Percentiles rank a stretch among this genome's conserved stretches.
Evolutionary conservation across 192 early-diverging fungal species (phyloP).

Genomic region (Oehlia diaphana): DNA sequence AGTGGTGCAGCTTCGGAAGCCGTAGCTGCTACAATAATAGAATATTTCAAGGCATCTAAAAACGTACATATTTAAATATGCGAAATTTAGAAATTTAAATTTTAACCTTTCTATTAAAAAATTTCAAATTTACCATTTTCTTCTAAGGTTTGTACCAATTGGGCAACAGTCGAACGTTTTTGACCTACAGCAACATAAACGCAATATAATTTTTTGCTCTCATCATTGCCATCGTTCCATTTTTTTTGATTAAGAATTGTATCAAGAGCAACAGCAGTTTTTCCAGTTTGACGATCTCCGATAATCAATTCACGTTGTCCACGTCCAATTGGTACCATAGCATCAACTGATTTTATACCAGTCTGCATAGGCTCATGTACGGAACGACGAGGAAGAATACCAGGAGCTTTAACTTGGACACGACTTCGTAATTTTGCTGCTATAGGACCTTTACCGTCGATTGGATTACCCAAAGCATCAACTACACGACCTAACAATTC

Average conservation of each 20-base stretch:
- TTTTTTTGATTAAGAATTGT: slow-evolving; percentile 99
- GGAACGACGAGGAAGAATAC: slow-evolving; percentile 98
- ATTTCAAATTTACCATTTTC: slow-evolving; percentile 57
- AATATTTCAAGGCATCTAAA: slow-evolving; percentile 95
- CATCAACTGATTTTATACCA: slow-evolving; percentile 99
- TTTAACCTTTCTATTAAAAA: not conserved
- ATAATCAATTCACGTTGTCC: slow-evolving; percentile 99
- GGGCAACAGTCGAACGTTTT: slow-evolving; percentile 99
- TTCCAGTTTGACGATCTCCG: slow-evolving; percentile 99
- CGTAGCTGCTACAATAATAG: slow-evolving; percentile 97
- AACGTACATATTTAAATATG: not conserved
- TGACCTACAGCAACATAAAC: slow-evolving; percentile 99
- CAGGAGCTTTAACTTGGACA: slow-evolving; percentile 99
- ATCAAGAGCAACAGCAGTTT: slow-evolving; percentile 98
- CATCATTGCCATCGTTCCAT: slow-evolving; percentile 94
- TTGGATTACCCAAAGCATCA: slow-evolving; percentile 98
- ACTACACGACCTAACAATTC: slow-evolving; percentile 98
- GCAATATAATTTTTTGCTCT: slow-evolving; percentile 99
- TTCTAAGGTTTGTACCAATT: slow-evolving; percentile 98
- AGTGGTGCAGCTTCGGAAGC: slow-evolving; percentile 98
- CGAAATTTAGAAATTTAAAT: not conserved
- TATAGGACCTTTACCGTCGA: slow-evolving; percentile 98
- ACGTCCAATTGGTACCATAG: slow-evolving; percentile 99
- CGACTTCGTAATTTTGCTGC: slow-evolving; percentile 81
- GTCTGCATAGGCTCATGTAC: slow-evolving; percentile 99